phyloP scores from a whole-genome alignment of 2,329 filamentous ascomycete genomes.

The Gliomastix tumulicola region DNA sequence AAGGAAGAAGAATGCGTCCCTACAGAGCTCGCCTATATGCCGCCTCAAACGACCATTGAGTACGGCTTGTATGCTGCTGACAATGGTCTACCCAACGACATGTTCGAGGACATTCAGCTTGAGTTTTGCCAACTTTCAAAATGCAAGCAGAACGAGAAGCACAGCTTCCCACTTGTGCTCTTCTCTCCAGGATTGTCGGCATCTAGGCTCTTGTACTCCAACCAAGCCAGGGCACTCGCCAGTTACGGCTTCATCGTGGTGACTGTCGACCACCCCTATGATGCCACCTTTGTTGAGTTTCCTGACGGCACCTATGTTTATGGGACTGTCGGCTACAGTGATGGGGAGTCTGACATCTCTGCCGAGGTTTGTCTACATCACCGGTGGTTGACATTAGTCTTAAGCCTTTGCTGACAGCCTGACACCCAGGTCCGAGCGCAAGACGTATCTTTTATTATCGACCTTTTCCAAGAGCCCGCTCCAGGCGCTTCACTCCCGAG shows the following conservation, averaged over 20 bases:
- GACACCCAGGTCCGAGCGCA: conserved; percentile 15
- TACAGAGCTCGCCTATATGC: conserved; percentile 8
- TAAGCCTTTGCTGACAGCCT: too few species aligned
- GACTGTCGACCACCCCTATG: conserved; percentile 37
- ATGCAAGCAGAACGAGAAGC: conserved; percentile 6
- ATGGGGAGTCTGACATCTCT: conserved; percentile 5
- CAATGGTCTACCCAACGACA: conserved; percentile 6
- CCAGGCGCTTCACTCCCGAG: conserved; percentile 4
- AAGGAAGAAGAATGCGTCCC: conserved; percentile 2
- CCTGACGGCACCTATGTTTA: conserved; percentile 23
- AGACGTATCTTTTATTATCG: conserved; percentile 24
- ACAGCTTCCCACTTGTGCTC: conserved; percentile 20
- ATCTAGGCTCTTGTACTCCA: conserved; percentile 28
- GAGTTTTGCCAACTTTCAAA: conserved; percentile 9
- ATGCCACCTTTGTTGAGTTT: conserved; percentile 31
- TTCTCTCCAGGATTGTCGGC: conserved; percentile 32
- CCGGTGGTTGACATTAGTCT: too few species aligned
- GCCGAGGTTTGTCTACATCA: conserved; percentile 1
- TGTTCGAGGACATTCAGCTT: conserved; percentile 7
- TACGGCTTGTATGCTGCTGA: conserved; percentile 1
- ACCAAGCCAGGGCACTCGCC: conserved; percentile 30
- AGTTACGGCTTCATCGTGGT: conserved; percentile 35
- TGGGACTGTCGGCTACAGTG: conserved; percentile 10
- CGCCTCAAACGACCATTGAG: conserved; percentile 5
- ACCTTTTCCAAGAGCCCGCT: conserved; percentile 13